Base-by-base conservation (phyloP, 2,329 filamentous ascomycete species). In the Clathrospora elynae region DNA sequence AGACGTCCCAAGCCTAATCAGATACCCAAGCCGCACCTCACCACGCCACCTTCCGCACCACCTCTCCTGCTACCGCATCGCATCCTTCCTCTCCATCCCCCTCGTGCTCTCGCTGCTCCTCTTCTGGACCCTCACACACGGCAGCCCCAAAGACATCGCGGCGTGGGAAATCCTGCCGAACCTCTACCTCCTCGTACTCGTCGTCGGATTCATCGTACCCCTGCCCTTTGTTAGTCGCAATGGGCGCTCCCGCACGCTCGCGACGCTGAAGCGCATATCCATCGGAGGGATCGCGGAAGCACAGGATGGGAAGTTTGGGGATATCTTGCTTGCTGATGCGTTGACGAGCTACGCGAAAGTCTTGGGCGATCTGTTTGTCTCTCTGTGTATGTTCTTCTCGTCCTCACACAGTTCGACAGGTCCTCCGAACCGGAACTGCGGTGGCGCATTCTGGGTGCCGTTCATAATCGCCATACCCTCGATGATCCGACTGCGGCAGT, bases 331-430 rank as follows among this genome's bases (percentile, higher is more conserved):
- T 12, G 91, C 93, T 22, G 93, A 99, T 78, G 92, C 90, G 41
- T 74, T 97, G 58, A 99, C 93, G 28, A 95, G 88, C 62, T 99
- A 97, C 69, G 86, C 92, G 49, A 96, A 95, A 70, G 87, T 96
- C 19, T 78, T 95, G 18, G 92, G 86, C 16, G 93, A 99, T 69
- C 74, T 96, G 9, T 96, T 90, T 67, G 87, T 97, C 41, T 85
- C 85, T 33, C 72, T 90, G 18, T 97, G 90, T 81, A 96, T 96
- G 92, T 91, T 95, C 70, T 82, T 95, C 63, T 81, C 81, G 1
- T 73, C 79, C 3, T 80, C 80, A 3, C 81, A 84, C 28, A 87
- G 86, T 36, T 88, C 89, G 17, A 96, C 90, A 1, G 84, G 84
- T 19, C 83, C 84, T 18, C 91, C 92, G 0, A 86, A 96, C 71